Percentiles rank a stretch among this genome's conserved stretches.
phyloP scores from a whole-genome alignment of 768 basidiomycete species.

The Amanita muscaria region DNA sequence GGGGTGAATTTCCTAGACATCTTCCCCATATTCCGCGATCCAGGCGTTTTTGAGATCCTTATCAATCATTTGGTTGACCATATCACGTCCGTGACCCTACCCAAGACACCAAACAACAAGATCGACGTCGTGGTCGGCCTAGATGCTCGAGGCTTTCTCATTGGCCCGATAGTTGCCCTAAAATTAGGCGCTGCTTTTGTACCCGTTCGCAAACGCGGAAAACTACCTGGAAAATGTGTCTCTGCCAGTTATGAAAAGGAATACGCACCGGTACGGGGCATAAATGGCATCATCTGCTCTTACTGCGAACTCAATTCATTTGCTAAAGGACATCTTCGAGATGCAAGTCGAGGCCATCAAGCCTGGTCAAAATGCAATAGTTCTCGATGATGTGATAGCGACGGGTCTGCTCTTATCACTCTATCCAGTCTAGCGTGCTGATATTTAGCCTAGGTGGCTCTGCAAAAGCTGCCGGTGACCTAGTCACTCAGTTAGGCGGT shows the following conservation, averaged over 20 bases:
- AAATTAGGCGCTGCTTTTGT: slow-evolving; percentile 91
- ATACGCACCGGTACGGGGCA: slow-evolving; percentile 65
- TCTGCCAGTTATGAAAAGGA: slow-evolving; percentile 82
- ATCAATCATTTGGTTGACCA: slow-evolving; percentile 86
- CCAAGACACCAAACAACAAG: slow-evolving; percentile 48
- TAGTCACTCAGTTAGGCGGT: slow-evolving; percentile 76
- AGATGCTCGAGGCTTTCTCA: slow-evolving; percentile 91
- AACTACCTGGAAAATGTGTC: slow-evolving; percentile 83
- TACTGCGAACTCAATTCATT: background rate
- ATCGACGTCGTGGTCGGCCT: slow-evolving; percentile 92
- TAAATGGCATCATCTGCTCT: background rate
- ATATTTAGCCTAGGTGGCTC: slow-evolving; percentile 61
- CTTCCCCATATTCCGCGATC: slow-evolving; percentile 85
- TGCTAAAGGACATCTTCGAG: slow-evolving; percentile 94
- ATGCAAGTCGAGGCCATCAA: slow-evolving; percentile 85
- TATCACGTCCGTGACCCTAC: slow-evolving; percentile 70
- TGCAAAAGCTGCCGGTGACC: slow-evolving; percentile 85
- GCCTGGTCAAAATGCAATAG: slow-evolving; percentile 73
- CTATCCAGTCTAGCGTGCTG: background rate
- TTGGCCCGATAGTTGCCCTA: slow-evolving; percentile 88
- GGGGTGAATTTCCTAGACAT: slow-evolving; percentile 92
- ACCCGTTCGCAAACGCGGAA: slow-evolving; percentile 89
- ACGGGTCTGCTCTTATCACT: slow-evolving; percentile 52
- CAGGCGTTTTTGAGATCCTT: slow-evolving; percentile 80
- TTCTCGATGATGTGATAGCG: slow-evolving; percentile 94